Conservation (phyloP, 148 eudicot species). For the Chenopodium formosanum region DNA sequence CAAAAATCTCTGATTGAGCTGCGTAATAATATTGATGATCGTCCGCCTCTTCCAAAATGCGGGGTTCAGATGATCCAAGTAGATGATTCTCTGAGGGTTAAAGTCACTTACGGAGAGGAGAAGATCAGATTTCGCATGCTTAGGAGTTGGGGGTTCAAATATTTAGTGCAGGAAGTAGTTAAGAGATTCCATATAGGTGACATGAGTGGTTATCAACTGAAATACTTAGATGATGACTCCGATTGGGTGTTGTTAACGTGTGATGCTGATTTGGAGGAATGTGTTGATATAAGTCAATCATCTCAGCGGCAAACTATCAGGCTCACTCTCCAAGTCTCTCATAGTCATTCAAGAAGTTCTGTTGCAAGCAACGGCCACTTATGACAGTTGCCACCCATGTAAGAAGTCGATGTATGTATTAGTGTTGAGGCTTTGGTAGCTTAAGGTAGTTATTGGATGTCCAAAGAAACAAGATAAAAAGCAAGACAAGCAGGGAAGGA, state of each 20-base stretch:
- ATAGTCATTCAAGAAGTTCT: slow-evolving; percentile 48
- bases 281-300: slow-evolving; percentile 57
- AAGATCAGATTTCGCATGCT: slow-evolving; percentile 63
- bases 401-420: not conserved
- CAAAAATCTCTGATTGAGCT: slow-evolving; percentile 40
- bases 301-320: slow-evolving; percentile 52
- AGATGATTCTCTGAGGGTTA: slow-evolving; percentile 47
- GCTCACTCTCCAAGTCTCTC: slow-evolving; percentile 51
- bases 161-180: slow-evolving; percentile 56
- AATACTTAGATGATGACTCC: slow-evolving; percentile 82
- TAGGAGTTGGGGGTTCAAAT: slow-evolving; percentile 48
- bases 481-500: not conserved
- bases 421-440: slow-evolving; percentile 10
- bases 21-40: slow-evolving; percentile 30
- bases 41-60: slow-evolving; percentile 32
- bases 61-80: slow-evolving; percentile 27
- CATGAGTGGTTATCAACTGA: slow-evolving; percentile 58
- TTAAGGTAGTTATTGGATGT: slow-evolving; percentile 3
- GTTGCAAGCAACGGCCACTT: slow-evolving; percentile 45
- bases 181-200: slow-evolving; percentile 66
- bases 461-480: not conserved
- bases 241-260: slow-evolving; percentile 89
- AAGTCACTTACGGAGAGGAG: slow-evolving; percentile 73
- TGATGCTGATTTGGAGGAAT: slow-evolving; percentile 84
- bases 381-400: slow-evolving; percentile 4